These are phyloP conservation scores for Rhodotorula sphaerocarpa DNA, from an alignment of 768 basidiomycete genomes.

Conservation along the genomic window DNA sequence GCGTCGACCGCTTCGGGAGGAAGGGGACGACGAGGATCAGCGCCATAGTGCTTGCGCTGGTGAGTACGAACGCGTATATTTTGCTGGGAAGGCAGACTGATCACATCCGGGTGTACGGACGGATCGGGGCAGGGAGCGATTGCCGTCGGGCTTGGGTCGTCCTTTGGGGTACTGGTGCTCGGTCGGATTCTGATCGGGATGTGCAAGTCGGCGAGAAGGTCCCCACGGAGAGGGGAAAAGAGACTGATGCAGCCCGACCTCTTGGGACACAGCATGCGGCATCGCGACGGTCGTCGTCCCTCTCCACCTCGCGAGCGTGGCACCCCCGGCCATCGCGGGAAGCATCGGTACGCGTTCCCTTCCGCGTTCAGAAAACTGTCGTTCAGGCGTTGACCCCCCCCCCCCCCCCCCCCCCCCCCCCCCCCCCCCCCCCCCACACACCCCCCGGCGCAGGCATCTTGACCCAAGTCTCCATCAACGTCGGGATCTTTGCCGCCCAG, in stretches of 20 bases:
- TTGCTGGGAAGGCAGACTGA: no score
- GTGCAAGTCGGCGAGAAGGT: not conserved
- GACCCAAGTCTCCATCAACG: conserved; percentile 71
- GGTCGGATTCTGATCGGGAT: conserved; percentile 54
- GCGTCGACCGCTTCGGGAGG: conserved; percentile 66
- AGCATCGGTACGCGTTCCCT: conserved; percentile 53
- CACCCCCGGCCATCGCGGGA: conserved; percentile 66
- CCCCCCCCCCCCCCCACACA: no score
- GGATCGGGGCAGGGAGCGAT: conserved; percentile 48
- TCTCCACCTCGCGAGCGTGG: conserved; percentile 74
- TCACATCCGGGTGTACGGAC: no score
- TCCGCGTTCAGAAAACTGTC: no score
- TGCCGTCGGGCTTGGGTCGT: conserved; percentile 60
- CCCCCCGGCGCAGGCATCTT: conserved; percentile 54
- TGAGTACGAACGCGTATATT: not conserved
- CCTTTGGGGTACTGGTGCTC: conserved; percentile 52
- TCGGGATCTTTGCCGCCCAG: conserved; percentile 82
- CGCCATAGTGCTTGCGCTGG: conserved; percentile 50
- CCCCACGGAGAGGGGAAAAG: no score
- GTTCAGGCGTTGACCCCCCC: no score
- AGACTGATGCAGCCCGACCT: conserved; percentile 45
- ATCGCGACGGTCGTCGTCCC: conserved; percentile 56
- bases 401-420: no score
- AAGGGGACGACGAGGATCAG: conserved; percentile 59
- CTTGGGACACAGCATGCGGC: conserved; percentile 37